A percentile compares a stretch with the other conserved stretches of the same genome.
Evolutionary conservation across 2,329 filamentous ascomycete genomes (phyloP).

Genomic region (Colletotrichum sp.): DNA sequence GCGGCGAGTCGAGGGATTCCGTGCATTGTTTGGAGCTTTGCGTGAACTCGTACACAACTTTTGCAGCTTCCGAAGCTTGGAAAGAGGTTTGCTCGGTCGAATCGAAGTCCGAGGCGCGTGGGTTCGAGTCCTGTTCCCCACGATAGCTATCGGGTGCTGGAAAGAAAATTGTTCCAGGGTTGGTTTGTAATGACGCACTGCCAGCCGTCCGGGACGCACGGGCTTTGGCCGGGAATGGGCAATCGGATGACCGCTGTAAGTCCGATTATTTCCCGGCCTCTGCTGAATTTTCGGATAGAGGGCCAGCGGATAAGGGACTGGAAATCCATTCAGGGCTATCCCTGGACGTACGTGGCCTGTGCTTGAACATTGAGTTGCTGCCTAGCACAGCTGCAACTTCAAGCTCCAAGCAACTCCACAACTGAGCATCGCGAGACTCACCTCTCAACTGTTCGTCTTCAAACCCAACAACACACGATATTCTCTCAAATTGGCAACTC

Average conservation of each 20-base stretch:
- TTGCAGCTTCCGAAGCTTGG: background rate
- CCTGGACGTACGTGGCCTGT: background rate
- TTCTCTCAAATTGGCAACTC: background rate
- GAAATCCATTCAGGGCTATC: background rate
- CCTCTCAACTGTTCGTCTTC: background rate
- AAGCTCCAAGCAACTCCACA: background rate
- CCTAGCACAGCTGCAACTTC: background rate
- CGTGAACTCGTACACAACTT: background rate
- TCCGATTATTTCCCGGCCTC: background rate
- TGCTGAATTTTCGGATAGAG: background rate
- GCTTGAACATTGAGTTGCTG: background rate
- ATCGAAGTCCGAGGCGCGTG: background rate
- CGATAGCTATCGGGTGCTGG: background rate
- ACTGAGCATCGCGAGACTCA: background rate
- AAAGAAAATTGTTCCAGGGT: conserved; percentile 9
- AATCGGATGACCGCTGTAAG: background rate
- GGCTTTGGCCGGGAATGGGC: background rate
- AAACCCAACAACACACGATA: background rate
- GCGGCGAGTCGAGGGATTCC: background rate
- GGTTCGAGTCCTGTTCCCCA: background rate
- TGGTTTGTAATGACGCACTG: conserved; percentile 14
- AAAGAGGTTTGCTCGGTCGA: background rate
- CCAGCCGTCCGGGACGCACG: conserved; percentile 4
- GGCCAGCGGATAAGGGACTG: background rate
- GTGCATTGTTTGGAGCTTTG: background rate